Percentiles rank a stretch among this genome's conserved stretches.
Evolutionary conservation across 2,329 filamentous ascomycete species (phyloP).

Genomic region (Neophaeococcomyces aloes): DNA sequence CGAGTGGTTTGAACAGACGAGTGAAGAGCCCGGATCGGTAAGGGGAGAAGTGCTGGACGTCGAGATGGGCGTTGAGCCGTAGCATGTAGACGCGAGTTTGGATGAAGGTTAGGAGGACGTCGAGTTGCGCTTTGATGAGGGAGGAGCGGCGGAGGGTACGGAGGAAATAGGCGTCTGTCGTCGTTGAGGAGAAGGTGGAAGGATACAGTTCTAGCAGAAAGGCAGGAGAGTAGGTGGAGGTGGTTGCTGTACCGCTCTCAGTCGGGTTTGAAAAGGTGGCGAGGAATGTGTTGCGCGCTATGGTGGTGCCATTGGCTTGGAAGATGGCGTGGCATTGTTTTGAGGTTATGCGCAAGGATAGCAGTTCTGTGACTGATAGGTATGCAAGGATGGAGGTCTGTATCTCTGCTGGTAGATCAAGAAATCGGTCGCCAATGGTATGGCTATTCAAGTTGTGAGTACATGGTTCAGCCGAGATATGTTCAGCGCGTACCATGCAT

Average conservation of each 20-base stretch:
- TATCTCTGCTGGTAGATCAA: conserved; percentile 6
- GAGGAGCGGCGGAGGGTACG: conserved; percentile 13
- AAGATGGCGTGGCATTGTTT: conserved; percentile 4
- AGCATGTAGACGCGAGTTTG: conserved; percentile 18
- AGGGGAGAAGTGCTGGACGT: conserved; percentile 13
- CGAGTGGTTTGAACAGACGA: conserved; percentile 14
- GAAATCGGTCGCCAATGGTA: conserved; percentile 4
- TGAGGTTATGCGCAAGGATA: conserved; percentile 2
- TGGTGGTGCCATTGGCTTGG: conserved; percentile 6
- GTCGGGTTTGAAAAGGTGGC: neutral
- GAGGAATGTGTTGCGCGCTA: conserved; percentile 1
- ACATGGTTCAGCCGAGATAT: neutral
- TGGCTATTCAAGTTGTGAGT: neutral
- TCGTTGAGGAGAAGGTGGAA: conserved; percentile 7
- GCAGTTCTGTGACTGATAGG: conserved; percentile 2
- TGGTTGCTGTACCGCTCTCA: no score
- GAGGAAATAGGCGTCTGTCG: conserved; percentile 14
- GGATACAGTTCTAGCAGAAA: conserved; percentile 3
- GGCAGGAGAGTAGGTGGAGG: neutral
- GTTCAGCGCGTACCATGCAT: neutral
- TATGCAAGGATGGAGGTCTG: conserved; percentile 5
- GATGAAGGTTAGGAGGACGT: conserved; percentile 11
- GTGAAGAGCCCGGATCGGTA: conserved; percentile 13
- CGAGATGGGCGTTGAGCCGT: conserved; percentile 8
- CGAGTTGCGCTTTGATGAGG: conserved; percentile 15